Evolutionary conservation across 129 eudicot species (phyloP), one percentile per base, ranked within the genome.

Genomic region (Lactuca saligna): DNA sequence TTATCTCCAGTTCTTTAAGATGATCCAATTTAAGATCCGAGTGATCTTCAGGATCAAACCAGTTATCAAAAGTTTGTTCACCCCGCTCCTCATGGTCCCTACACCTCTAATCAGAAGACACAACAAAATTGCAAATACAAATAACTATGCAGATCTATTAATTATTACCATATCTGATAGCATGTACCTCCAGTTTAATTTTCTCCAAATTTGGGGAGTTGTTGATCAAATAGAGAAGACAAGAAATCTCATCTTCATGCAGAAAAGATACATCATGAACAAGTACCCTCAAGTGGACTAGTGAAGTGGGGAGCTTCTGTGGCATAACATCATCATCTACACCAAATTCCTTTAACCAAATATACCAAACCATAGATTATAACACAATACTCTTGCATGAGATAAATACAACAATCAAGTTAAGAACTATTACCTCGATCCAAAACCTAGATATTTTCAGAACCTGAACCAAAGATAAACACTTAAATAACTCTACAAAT

Each of bases 11-110:
- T 5, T 32, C 13, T 16, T 41, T 16, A 35, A 68, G 62, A 33
- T 68, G 63, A 68, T 54, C 48, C 53, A 35, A 68, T 8, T 33
- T 54, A 11, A 54, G 13, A 2, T 17, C 51, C 7, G 50, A 68
- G 37, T 8, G 17, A 13, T 68, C 63, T 68, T 68, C 53, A 25
- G 33, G 39, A 34, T 33, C 62, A 54, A 54, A 4, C 15, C 12
- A 3, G 38, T 60, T 38, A 11, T 12, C n/a, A 9, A 16, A 34
- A 34, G 13, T 34, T 60, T 58, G 65, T 60, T 6, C 0, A n/a
- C 3, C 8, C 34, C 16, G 7, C 17, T 2, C 14, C 25, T 10
- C 9, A 29, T 16, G 17, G 15, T 60, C 4, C 16, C 7, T 33
- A 60, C 41, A 60, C 16, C 34, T 33, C 41, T 31, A 60, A 34